Conservation (phyloP, 805 yeast genomes). For the Saturnispora gosingensis region DNA sequence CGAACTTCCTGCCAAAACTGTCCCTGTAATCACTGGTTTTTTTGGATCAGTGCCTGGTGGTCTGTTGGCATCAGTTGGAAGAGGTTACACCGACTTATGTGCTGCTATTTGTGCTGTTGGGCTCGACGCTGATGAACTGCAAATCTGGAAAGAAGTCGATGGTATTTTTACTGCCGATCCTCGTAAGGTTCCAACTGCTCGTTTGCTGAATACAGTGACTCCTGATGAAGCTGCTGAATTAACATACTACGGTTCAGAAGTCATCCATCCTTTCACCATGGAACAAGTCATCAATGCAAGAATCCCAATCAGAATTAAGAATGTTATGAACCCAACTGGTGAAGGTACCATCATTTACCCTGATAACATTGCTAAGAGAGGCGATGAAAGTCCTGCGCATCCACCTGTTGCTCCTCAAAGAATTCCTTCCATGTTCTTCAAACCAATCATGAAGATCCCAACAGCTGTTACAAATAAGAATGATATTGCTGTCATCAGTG, state of each 20-base stretch:
- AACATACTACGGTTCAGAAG: slow-evolving; percentile 96
- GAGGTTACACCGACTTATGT: slow-evolving; percentile 96
- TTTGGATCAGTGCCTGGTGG: slow-evolving; percentile 98
- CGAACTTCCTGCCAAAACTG: slow-evolving; percentile 31
- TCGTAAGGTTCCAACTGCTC: slow-evolving; percentile 83
- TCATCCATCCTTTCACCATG: slow-evolving; percentile 98
- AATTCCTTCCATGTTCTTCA: slow-evolving; percentile 32
- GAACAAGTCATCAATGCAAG: slow-evolving; percentile 95
- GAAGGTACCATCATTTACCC: slow-evolving; percentile 92
- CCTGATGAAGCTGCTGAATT: slow-evolving; percentile 99
- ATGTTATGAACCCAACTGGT: slow-evolving; percentile 90
- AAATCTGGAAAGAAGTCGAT: slow-evolving; percentile 98
- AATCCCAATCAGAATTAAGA: slow-evolving; percentile 93
- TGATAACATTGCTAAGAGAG: slow-evolving; percentile 74
- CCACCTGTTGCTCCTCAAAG: slow-evolving; percentile 73
- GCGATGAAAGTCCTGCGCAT: slow-evolving; percentile 89
- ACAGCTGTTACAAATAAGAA: slow-evolving; percentile 96
- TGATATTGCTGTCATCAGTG: slow-evolving; percentile 83
- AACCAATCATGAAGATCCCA: slow-evolving; percentile 48
- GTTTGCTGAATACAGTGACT: slow-evolving; percentile 77
- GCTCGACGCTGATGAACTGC: slow-evolving; percentile 81
- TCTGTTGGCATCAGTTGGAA: slow-evolving; percentile 81
- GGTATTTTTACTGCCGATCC: slow-evolving; percentile 99
- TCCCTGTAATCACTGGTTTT: slow-evolving; percentile 93
- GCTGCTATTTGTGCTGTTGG: slow-evolving; percentile 97